Base-by-base conservation (phyloP, 768 basidiomycete genomes). In the Rhizopogon vesiculosus region DNA sequence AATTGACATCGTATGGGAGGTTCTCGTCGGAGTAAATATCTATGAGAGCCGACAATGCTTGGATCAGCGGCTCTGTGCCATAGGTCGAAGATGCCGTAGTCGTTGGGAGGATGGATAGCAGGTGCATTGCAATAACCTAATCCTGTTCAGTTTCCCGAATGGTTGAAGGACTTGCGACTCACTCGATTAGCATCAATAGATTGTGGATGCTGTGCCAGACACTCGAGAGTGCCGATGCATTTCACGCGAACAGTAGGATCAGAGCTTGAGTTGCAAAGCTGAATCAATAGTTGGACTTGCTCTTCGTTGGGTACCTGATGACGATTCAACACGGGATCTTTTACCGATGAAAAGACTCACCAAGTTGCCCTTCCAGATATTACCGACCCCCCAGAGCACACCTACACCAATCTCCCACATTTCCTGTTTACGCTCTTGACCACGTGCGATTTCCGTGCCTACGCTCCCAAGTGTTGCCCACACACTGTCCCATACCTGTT, bases 11-110 rank as follows among this genome's bases (percentile, higher is more conserved):
- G 65, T 90, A 93, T 0, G 86, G 79, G 53, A 83, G 69, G 7
- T 71, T 78, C 70, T 98, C 94, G 71, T 98, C 94, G 3, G 93
- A 91, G 68, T 89, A 98, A 51, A 96, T 91, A 66, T 97, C 94
- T 56, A 97, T 90, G 44, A 97, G 74, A 25, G 89, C 89, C 13
- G 93, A 92, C 8, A 81, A 76, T 1, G 84, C 83, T 63, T 94
- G 91, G 25, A 97, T 78, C 51, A 89, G 75, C 0, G 87, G 79
- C 66, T 94, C 91, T 0, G 82, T 80, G 53, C 77, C 79, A 52
- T 74, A 71, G 19, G 75, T 65, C 5, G 81, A 74, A 1, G 76
- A 66, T 0, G 66, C 62, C 10, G 59, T 58, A 4, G 70, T 60
- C 2, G 74, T 73, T 6, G 85, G 82, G 13, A 90, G 73, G 18